Conservation (phyloP, 208 protist species). For the Crithidia bombi region DNA sequence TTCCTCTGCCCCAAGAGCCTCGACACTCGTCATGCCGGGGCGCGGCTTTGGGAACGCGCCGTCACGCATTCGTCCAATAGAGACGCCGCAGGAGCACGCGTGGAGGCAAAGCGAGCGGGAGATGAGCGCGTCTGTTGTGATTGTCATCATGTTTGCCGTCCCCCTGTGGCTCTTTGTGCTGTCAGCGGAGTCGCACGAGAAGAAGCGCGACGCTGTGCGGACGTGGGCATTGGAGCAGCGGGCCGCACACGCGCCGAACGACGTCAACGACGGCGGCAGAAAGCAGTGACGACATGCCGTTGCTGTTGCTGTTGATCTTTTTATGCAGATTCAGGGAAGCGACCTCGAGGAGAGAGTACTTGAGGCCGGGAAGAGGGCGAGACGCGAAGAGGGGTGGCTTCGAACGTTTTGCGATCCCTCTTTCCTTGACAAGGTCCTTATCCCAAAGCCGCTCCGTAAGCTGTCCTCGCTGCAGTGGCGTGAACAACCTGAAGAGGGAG, state of each 20-base stretch:
- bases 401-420: too few species aligned
- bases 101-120: conserved; percentile 60
- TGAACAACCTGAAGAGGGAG: too few species aligned
- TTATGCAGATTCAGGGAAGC: too few species aligned
- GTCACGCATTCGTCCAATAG: conserved; percentile 51
- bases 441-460: too few species aligned
- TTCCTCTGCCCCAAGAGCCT: not conserved
- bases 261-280: not conserved
- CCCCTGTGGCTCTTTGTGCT: conserved; percentile 62
- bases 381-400: too few species aligned
- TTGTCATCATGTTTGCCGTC: conserved; percentile 60
- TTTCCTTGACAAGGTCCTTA: too few species aligned
- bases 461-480: too few species aligned
- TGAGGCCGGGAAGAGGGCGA: too few species aligned
- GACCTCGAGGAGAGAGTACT: too few species aligned
- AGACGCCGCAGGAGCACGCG: conserved; percentile 40
- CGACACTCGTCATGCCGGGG: not conserved
- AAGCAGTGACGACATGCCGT: too few species aligned
- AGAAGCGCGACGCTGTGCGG: conserved; percentile 40
- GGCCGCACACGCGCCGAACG: not conserved
- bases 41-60: conserved; percentile 59
- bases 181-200: conserved; percentile 35
- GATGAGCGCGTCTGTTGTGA: conserved; percentile 47
- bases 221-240: conserved; percentile 41
- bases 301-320: too few species aligned